Base-by-base conservation (phyloP, 805 yeast genomes). In the Blastobotrys terrestris region DNA sequence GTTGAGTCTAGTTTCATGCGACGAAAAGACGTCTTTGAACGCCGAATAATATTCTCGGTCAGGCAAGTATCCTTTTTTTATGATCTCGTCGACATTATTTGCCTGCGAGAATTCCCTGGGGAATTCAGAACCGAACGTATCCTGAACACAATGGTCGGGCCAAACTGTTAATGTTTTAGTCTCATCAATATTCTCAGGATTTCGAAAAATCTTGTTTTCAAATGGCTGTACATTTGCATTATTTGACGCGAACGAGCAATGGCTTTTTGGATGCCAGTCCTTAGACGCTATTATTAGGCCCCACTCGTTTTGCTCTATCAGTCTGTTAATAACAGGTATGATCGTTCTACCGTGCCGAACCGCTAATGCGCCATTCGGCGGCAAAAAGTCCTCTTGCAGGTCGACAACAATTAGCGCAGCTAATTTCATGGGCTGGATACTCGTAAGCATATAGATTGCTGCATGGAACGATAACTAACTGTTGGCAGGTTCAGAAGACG, bases 71-170 rank as follows among this genome's bases (percentile, higher is more conserved):
- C 97, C 98, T 68, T 92, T 91, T 53, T 75, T 74, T 5, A 91
- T 81, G 1, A 80, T 71, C 59, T 31, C 77, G 71, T 53, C 71
- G 70, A 44, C 60, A 60, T 13, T 53, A 56, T 62, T 61, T 1
- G 63, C 60, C 40, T 70, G 67, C 50, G n/a, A n/a, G n/a, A 89
- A 72, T 55, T 72, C 78, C 0, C 67, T 58, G 3, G 87, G 86
- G 35, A 86, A 73, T 39, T 76, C 73, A 0, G 91, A 77, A 0
- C 97, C 98, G 3, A 58, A 48, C 0, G 90, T 74, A 49, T 76
- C 74, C 62, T 87, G 91, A 14, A 91, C 79, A 67, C 97, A 91
- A 65, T 91, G 98, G 52, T 79, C 91, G 0, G 98, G 97, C 97
- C 97, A 91, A 2, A 89, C 73, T 6, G 56, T 52, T 0, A 76